A percentile compares a stretch with the other conserved stretches of the same genome.
Conservation (phyloP, 441 rosid species). For the Capsella rubella region DNA sequence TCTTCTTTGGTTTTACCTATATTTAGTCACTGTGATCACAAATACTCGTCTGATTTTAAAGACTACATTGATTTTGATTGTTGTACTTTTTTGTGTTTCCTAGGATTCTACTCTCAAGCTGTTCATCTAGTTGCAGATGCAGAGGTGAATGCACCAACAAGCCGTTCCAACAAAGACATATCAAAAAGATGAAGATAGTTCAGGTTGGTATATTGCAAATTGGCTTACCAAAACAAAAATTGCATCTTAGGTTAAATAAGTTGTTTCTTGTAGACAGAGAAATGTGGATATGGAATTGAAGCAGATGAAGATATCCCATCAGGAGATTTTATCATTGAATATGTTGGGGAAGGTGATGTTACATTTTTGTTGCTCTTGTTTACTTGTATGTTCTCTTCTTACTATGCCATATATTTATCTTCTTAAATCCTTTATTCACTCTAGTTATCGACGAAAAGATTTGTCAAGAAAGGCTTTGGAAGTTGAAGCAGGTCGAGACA, state of each 20-base stretch:
- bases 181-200: conserved; percentile 86
- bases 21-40: too few species aligned
- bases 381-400: neutral
- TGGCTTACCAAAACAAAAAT: neutral
- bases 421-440: conserved; percentile 12
- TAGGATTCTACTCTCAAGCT: conserved; percentile 88
- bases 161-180: conserved; percentile 82
- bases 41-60: neutral
- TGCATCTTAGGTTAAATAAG: conserved; percentile 35
- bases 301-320: conserved; percentile 85
- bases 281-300: conserved; percentile 90
- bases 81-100: neutral
- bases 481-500: conserved; percentile 80
- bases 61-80: neutral
- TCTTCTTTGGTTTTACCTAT: neutral
- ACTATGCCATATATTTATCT: neutral
- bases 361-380: neutral
- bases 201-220: conserved; percentile 52
- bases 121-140: conserved; percentile 92
- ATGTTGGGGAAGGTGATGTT: conserved; percentile 92
- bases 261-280: conserved; percentile 86
- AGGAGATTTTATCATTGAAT: conserved; percentile 94
- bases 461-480: conserved; percentile 98
- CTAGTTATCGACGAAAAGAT: conserved; percentile 96
- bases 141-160: conserved; percentile 73